phyloP scores from a whole-genome alignment of 148 eudicot genomes.

The Polygonum maritimum region DNA sequence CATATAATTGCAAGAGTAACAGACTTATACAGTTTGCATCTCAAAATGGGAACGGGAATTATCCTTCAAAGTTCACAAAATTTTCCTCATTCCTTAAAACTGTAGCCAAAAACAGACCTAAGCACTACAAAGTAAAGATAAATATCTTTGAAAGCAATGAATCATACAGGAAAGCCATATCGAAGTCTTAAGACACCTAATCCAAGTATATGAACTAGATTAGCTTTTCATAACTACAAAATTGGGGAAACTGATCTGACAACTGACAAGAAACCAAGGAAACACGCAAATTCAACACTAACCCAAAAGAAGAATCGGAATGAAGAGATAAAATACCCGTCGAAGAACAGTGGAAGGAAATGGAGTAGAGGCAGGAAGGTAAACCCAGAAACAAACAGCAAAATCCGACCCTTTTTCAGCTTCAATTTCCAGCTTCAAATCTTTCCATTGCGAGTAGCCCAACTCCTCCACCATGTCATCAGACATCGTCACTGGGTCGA shows the following conservation, averaged over 20 bases:
- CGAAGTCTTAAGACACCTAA: neutral
- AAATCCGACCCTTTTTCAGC: slow-evolving; percentile 20
- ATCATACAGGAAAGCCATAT: neutral
- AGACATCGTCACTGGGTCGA: neutral
- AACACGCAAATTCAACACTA: neutral
- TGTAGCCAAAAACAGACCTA: neutral
- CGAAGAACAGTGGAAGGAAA: slow-evolving; percentile 47
- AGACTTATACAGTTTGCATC: neutral
- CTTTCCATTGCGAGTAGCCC: slow-evolving; percentile 40
- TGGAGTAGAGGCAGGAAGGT: slow-evolving; percentile 30
- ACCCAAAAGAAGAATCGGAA: neutral
- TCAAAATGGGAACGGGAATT: neutral
- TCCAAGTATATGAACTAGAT: neutral
- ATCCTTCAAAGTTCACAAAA: neutral
- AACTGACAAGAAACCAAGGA: neutral
- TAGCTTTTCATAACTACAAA: neutral
- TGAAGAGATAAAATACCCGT: slow-evolving; percentile 32
- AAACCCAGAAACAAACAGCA: slow-evolving; percentile 65
- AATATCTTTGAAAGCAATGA: neutral
- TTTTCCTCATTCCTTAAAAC: neutral
- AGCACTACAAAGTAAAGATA: neutral
- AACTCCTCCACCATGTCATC: neutral
- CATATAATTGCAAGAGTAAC: neutral
- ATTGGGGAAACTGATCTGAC: neutral
- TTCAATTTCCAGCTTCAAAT: slow-evolving; percentile 41